phyloP scores from a whole-genome alignment of 306 rosid genomes.

The Lotus japonicus region DNA sequence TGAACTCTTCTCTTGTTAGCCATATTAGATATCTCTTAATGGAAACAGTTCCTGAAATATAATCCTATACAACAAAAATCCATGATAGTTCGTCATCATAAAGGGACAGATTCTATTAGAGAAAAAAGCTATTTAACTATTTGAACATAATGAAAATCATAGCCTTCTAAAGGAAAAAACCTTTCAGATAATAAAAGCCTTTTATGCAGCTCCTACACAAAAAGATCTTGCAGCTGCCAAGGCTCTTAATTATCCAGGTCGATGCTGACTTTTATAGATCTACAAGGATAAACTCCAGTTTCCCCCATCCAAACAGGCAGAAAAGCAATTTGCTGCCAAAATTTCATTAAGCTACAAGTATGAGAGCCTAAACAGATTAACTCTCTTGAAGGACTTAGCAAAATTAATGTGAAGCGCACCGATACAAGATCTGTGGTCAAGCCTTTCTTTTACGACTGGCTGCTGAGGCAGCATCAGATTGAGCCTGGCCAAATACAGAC shows the following conservation, averaged over 20 bases:
- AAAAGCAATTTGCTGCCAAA: slow-evolving; percentile 3
- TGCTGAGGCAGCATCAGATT: slow-evolving; percentile 35
- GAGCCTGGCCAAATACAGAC: slow-evolving; percentile 76
- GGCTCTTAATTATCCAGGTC: not conserved
- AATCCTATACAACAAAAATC: not conserved
- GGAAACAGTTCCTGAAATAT: not conserved
- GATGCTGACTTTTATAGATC: not conserved
- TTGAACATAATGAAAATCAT: slow-evolving; percentile 5
- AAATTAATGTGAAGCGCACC: not conserved
- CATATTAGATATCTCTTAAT: slow-evolving; percentile 2
- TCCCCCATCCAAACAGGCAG: not conserved
- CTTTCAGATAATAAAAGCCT: slow-evolving; percentile 6
- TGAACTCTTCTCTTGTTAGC: not conserved
- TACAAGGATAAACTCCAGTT: slow-evolving; percentile 10
- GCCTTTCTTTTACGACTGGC: slow-evolving; percentile 56
- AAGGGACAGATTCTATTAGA: not conserved
- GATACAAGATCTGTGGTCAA: slow-evolving; percentile 17
- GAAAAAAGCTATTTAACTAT: not conserved
- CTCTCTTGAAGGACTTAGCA: slow-evolving; percentile 6
- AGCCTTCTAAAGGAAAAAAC: not conserved
- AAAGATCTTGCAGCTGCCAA: not conserved
- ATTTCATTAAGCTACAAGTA: not conserved
- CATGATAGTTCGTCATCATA: slow-evolving; percentile 8
- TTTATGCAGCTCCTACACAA: not conserved
- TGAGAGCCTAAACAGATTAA: not conserved